phyloP scores from a whole-genome alignment of 2,329 filamentous ascomycete species.

The Aspergillus pseudoglaucus region DNA sequence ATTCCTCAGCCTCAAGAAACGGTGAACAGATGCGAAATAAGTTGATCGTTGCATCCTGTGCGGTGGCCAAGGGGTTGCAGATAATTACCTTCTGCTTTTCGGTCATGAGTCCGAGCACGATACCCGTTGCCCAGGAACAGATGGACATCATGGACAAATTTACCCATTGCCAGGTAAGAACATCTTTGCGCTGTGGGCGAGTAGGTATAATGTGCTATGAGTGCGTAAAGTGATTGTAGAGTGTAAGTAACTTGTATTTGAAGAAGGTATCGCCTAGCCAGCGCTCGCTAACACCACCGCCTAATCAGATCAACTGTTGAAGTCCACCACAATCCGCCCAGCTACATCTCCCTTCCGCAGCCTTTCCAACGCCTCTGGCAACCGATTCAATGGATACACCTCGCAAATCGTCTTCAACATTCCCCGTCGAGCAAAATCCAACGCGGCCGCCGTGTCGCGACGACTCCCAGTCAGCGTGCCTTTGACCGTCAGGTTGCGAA shows the following conservation, averaged over 20 bases:
- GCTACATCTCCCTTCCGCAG: conserved; percentile 46
- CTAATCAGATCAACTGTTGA: conserved; percentile 29
- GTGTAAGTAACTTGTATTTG: not conserved
- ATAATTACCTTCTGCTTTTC: too few relatives aligned
- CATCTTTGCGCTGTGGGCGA: too few relatives aligned
- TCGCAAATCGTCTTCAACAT: conserved; percentile 46
- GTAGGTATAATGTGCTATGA: too few relatives aligned
- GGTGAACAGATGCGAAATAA: too few relatives aligned
- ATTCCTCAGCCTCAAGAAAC: too few relatives aligned
- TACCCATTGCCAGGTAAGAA: too few relatives aligned
- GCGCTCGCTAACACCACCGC: not conserved
- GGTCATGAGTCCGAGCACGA: too few relatives aligned
- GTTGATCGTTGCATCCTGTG: too few relatives aligned
- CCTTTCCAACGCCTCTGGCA: conserved; percentile 48
- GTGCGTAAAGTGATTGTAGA: too few relatives aligned
- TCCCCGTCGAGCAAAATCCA: conserved; percentile 44
- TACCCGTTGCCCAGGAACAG: too few relatives aligned
- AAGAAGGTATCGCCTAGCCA: not conserved
- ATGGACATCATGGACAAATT: too few relatives aligned
- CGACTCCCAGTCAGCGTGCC: conserved; percentile 26
- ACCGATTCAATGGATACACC: conserved; percentile 40
- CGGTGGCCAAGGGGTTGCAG: too few relatives aligned
- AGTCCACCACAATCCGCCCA: conserved; percentile 49
- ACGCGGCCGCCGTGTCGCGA: conserved; percentile 26
- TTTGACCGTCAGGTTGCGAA: conserved; percentile 21